Conservation (phyloP, 306 rosid genomes). For the Cucumis cinereus region DNA sequence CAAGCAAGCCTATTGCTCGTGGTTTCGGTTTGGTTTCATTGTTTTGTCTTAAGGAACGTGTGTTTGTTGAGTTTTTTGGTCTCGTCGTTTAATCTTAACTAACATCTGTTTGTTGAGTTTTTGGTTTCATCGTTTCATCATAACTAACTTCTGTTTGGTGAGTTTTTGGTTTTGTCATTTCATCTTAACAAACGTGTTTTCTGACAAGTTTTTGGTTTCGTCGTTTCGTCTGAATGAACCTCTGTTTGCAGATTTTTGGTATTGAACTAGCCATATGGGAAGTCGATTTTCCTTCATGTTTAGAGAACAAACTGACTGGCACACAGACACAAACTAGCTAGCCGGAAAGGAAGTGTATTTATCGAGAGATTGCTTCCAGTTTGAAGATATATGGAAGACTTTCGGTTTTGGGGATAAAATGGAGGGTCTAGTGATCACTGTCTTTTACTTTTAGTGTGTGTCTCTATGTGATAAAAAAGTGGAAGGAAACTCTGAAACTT, state of each 20-base stretch:
- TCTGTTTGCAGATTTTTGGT: slow-evolving; percentile 4
- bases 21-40: background rate
- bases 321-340: background rate
- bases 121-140: background rate
- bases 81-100: background rate
- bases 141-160: background rate
- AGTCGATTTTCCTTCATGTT: background rate
- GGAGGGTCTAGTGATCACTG: background rate
- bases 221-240: background rate
- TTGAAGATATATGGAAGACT: background rate
- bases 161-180: background rate
- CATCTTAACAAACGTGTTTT: too few species aligned
- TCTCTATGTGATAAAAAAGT: background rate
- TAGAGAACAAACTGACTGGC: background rate
- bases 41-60: too few species aligned
- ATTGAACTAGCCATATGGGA: background rate
- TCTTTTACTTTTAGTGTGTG: background rate
- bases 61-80: too few species aligned
- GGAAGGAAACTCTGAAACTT: background rate
- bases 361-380: background rate
- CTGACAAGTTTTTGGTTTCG: too few species aligned
- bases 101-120: background rate
- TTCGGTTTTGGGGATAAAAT: background rate
- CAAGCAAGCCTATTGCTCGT: background rate
- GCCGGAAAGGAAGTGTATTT: background rate